A percentile compares a stretch with the other conserved stretches of the same genome.
Conservation (phyloP, 2,329 filamentous ascomycete species). For the Paradendryphiella salina region DNA sequence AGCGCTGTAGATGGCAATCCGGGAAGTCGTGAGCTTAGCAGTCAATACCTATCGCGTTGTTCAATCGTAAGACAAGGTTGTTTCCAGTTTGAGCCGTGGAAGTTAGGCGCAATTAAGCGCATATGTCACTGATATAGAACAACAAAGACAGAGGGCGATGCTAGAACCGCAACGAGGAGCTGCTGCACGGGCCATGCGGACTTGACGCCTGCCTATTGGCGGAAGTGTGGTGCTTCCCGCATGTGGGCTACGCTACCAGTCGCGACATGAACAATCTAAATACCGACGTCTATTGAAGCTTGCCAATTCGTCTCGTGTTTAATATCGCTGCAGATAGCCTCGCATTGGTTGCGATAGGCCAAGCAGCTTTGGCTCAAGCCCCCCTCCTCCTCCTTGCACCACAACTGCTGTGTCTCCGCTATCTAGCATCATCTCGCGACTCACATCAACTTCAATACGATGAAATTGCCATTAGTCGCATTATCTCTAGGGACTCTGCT, state of each 20-base stretch:
- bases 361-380: neutral
- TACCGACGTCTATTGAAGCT: slow-evolving; percentile 2
- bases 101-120: neutral
- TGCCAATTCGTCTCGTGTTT: neutral
- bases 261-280: slow-evolving; percentile 7
- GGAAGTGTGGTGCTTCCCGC: slow-evolving; percentile 12
- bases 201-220: slow-evolving; percentile 21
- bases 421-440: neutral
- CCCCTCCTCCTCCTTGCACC: neutral
- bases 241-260: slow-evolving; percentile 23
- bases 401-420: neutral
- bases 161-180: slow-evolving; percentile 2
- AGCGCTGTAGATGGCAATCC: neutral
- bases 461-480: slow-evolving; percentile 20
- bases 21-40: neutral
- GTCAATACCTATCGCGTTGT: neutral
- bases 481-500: slow-evolving; percentile 20
- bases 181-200: slow-evolving; percentile 17
- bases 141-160: neutral
- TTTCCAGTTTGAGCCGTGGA: neutral
- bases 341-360: neutral
- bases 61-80: neutral
- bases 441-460: slow-evolving; percentile 5
- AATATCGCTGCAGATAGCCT: neutral
- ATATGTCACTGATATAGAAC: too few relatives aligned